A percentile compares a stretch with the other conserved stretches of the same genome.
Conservation (phyloP, 148 eudicot species). For the Fagopyrum esculentum region DNA sequence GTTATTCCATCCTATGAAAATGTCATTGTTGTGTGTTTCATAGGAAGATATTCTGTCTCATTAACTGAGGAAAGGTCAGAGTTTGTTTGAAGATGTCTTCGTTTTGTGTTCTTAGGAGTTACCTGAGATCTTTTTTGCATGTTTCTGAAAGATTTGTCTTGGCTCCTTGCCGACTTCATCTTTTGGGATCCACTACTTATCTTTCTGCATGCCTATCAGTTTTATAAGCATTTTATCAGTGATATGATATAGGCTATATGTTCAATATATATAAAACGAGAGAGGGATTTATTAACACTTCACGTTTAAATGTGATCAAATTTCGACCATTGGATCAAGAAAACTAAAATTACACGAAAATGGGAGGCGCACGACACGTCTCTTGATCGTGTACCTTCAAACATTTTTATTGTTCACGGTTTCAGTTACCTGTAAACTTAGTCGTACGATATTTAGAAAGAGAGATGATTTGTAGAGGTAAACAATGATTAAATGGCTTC, state of each 20-base stretch:
- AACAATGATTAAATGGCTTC: neutral
- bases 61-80: neutral
- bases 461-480: neutral
- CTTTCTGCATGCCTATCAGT: neutral
- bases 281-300: too few species aligned
- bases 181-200: neutral
- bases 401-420: too few species aligned
- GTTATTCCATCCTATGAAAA: neutral
- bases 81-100: neutral
- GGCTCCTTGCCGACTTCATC: neutral
- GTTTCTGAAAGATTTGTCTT: neutral
- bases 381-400: too few species aligned
- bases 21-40: neutral
- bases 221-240: neutral
- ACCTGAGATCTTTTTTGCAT: neutral
- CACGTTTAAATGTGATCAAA: too few species aligned
- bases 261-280: neutral
- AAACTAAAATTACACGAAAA: too few species aligned
- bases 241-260: neutral
- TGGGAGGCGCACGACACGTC: too few species aligned
- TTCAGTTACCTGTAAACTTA: too few species aligned
- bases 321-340: too few species aligned
- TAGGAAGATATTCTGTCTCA: neutral
- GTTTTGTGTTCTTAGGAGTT: neutral
- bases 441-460: too few species aligned